A percentile compares a stretch with the other conserved stretches of the same genome.
These are phyloP conservation scores for Clavispora fructus DNA, from an alignment of 805 yeast genomes.

Conservation along the genomic window DNA sequence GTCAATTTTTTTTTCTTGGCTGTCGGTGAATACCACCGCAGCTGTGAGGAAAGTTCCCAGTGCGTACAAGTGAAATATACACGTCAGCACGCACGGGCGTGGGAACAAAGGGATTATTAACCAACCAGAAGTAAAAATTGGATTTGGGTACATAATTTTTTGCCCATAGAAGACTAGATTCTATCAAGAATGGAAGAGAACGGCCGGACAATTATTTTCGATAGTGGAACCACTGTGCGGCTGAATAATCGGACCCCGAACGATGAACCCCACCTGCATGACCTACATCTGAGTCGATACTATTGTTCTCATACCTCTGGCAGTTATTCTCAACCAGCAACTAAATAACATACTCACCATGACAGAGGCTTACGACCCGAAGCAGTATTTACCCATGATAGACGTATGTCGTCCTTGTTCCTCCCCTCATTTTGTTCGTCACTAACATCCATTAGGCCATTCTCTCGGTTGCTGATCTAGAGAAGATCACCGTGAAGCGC, in stretches of 20 bases:
- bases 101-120: no score
- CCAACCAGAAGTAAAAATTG: no score
- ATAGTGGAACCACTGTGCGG: neutral
- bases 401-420: constrained; percentile 10
- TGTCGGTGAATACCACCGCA: no score
- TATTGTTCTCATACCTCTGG: neutral
- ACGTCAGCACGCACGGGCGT: neutral
- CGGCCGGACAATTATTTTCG: no score
- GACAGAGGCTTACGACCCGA: constrained; percentile 2
- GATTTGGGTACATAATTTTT: no score
- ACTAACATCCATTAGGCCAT: constrained; percentile 50
- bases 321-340: neutral
- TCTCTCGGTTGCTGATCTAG: constrained; percentile 62
- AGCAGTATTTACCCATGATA: constrained; percentile 12
- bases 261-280: neutral
- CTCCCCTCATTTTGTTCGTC: neutral
- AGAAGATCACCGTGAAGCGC: constrained; percentile 64
- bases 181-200: no score
- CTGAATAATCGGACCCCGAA: neutral
- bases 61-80: neutral
- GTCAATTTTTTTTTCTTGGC: no score
- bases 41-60: no score
- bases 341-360: neutral
- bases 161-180: no score
- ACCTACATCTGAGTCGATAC: neutral